Evolutionary conservation across 345 rosid genomes (phyloP).

Genomic region (Diplotaxis tenuifolia): DNA sequence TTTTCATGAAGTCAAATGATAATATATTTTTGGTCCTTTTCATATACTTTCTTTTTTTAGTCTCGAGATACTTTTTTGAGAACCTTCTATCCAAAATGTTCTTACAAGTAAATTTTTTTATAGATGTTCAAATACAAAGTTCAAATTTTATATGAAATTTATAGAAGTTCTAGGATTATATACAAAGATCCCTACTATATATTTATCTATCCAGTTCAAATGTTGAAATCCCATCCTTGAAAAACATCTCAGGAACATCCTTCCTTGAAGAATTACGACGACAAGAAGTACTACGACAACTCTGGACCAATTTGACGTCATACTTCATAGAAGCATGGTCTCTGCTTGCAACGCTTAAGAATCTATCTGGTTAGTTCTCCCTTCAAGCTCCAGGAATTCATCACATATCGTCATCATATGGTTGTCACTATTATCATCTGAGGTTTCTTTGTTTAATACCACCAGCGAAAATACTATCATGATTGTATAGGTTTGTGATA

Average conservation of each 20-base stretch:
- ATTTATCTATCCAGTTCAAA: not conserved
- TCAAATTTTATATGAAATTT: no score
- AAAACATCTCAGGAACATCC: constrained; percentile 56
- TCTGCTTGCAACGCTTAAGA: constrained; percentile 77
- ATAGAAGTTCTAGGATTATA: no score
- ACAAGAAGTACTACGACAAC: no score
- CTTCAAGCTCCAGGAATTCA: constrained; percentile 14
- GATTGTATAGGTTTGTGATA: not conserved
- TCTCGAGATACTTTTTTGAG: no score
- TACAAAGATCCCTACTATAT: not conserved
- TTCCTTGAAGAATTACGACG: constrained; percentile 64
- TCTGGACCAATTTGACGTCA: constrained; percentile 59
- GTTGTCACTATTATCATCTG: constrained; percentile 11
- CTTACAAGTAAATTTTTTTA: no score
- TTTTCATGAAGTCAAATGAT: no score
- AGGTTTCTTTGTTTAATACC: constrained; percentile 7
- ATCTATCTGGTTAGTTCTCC: constrained; percentile 41
- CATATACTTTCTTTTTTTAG: no score
- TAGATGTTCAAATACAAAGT: no score
- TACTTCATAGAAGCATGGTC: constrained; percentile 89
- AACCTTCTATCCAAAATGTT: no score
- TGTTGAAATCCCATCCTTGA: not conserved
- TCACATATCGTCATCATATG: constrained; percentile 5
- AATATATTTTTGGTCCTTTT: no score
- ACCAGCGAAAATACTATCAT: not conserved